Percentiles rank a stretch among this genome's conserved stretches.
Conservation (phyloP, 345 rosid species). For the Pistacia vera region DNA sequence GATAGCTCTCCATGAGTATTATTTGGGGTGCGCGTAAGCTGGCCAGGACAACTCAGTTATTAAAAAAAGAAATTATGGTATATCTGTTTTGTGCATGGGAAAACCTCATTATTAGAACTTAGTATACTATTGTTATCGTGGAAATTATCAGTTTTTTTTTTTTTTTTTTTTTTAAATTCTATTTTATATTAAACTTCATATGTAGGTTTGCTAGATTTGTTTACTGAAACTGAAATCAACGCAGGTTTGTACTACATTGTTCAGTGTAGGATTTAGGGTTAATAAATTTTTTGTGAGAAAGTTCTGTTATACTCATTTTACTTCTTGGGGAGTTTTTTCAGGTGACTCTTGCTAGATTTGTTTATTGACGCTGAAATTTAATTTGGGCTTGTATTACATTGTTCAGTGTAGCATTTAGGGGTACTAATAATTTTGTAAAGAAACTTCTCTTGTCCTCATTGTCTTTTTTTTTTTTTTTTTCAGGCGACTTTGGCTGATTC, state of each 20-base stretch:
- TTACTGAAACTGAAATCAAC: neutral
- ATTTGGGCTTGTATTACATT: neutral
- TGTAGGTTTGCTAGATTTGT: neutral
- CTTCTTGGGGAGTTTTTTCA: slow-evolving; percentile 18
- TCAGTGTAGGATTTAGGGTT: neutral
- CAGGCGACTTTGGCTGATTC: slow-evolving; percentile 95
- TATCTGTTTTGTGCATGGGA: neutral
- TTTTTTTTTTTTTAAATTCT: neutral
- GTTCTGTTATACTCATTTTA: neutral
- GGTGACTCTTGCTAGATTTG: slow-evolving; percentile 50
- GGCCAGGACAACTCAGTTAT: too few species aligned
- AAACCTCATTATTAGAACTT: neutral
- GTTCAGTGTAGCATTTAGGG: neutral
- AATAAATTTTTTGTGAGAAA: neutral
- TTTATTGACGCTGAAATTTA: neutral
- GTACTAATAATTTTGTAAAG: neutral
- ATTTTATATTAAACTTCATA: neutral
- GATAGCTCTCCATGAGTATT: too few species aligned
- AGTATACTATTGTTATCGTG: neutral
- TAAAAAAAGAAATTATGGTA: neutral
- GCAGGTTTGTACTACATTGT: neutral
- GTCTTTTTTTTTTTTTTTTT: slow-evolving; percentile 15
- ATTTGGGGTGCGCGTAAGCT: too few species aligned
- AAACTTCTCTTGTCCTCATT: neutral
- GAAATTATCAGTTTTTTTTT: neutral